phyloP scores from a whole-genome alignment of 2,329 filamentous ascomycete genomes.

The Helotiales sp. region DNA sequence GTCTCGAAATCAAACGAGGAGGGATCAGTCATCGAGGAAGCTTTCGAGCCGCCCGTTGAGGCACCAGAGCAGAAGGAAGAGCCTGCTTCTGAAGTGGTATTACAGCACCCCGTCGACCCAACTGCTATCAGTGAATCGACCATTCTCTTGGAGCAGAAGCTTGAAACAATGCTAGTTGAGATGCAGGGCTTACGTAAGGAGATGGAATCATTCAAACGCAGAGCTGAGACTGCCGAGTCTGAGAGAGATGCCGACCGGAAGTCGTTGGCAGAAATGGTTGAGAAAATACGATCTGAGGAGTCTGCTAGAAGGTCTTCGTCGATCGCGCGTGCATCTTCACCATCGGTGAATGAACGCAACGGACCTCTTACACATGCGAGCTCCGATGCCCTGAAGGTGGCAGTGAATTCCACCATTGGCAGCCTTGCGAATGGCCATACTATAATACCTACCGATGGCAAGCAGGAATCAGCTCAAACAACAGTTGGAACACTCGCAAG shows the following conservation, averaged over 20 bases:
- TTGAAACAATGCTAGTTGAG: slow-evolving; percentile 32
- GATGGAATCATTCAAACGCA: slow-evolving; percentile 67
- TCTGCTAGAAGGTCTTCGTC: slow-evolving; percentile 41
- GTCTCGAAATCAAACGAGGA: slow-evolving; percentile 39
- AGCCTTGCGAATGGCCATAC: slow-evolving; percentile 23
- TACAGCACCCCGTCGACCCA: slow-evolving; percentile 63
- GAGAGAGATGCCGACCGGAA: slow-evolving; percentile 73
- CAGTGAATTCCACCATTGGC: slow-evolving; percentile 17
- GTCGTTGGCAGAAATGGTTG: slow-evolving; percentile 83
- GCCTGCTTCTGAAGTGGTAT: slow-evolving; percentile 3
- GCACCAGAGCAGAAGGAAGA: slow-evolving; percentile 32
- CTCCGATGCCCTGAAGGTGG: slow-evolving; percentile 4
- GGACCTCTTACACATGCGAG: slow-evolving; percentile 14
- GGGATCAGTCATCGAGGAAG: slow-evolving; percentile 45
- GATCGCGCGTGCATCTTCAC: slow-evolving; percentile 23
- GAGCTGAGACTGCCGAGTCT: slow-evolving; percentile 78
- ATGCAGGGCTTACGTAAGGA: slow-evolving; percentile 31
- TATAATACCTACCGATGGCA: slow-evolving; percentile 12
- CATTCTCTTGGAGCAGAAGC: slow-evolving; percentile 27
- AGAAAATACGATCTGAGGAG: slow-evolving; percentile 73
- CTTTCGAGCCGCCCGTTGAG: slow-evolving; percentile 43
- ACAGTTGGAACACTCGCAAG: slow-evolving; percentile 36
- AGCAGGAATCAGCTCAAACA: slow-evolving; percentile 19
- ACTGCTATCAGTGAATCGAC: slow-evolving; percentile 78
- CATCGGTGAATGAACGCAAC: background rate